Evolutionary conservation across 2,329 filamentous ascomycete genomes (phyloP).

Genomic region (Pyricularia pennisetigena): DNA sequence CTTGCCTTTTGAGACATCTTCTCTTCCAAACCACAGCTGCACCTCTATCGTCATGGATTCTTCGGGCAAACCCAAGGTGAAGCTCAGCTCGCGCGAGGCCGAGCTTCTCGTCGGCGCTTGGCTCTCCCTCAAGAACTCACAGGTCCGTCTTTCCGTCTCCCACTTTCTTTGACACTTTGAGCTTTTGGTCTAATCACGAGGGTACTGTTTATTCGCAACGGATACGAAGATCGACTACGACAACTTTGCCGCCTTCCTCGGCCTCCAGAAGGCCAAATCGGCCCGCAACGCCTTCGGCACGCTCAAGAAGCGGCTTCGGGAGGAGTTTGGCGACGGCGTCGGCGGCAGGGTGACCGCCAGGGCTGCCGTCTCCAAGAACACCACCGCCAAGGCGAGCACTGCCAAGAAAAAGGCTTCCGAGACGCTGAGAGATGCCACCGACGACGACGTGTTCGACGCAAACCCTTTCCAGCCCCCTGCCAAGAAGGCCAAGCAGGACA

Average conservation of each 20-base stretch:
- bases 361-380: not conserved
- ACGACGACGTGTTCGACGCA: not conserved
- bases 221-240: constrained; percentile 10
- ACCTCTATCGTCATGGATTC: not conserved
- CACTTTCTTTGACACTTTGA: too few relatives aligned
- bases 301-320: constrained; percentile 39
- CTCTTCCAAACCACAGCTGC: not conserved
- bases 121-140: not conserved
- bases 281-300: constrained; percentile 47
- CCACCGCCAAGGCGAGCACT: not conserved
- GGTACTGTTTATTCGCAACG: not conserved
- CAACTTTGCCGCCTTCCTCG: constrained; percentile 10
- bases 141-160: not conserved
- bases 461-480: not conserved
- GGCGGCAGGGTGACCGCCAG: not conserved
- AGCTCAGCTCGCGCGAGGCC: not conserved
- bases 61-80: not conserved
- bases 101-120: constrained; percentile 4
- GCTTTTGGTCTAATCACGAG: not conserved
- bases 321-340: constrained; percentile 21
- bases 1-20: too few relatives aligned
- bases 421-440: not conserved
- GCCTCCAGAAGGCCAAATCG: constrained; percentile 9
- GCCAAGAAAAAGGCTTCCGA: not conserved
- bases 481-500: not conserved